A percentile compares a stretch with the other conserved stretches of the same genome.
Conservation (phyloP, 192 early-diverging fungal genomes). For the Coemansia sp. region DNA sequence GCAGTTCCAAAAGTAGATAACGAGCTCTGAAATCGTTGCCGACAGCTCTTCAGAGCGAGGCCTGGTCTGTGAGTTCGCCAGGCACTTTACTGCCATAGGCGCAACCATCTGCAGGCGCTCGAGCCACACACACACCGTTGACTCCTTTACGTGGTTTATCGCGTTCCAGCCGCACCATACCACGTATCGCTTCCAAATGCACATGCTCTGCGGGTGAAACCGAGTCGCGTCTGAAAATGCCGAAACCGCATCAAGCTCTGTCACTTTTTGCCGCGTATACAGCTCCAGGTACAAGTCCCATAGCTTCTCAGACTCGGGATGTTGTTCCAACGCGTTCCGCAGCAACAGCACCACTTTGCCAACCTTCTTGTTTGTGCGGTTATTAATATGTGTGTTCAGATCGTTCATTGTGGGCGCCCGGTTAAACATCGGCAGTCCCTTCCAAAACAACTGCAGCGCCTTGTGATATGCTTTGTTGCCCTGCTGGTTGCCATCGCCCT, state of each 20-base stretch:
- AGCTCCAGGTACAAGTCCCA: conserved; percentile 49
- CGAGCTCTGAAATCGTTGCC: conserved; percentile 23
- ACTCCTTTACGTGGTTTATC: neutral
- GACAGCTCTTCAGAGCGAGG: conserved; percentile 15
- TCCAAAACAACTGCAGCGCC: conserved; percentile 17
- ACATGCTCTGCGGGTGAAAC: conserved; percentile 23
- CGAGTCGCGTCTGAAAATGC: conserved; percentile 41
- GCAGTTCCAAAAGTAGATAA: conserved; percentile 31
- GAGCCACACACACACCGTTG: conserved; percentile 14
- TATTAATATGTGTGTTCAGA: conserved; percentile 2
- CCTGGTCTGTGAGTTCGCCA: conserved; percentile 1
- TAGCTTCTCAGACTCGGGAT: conserved; percentile 34
- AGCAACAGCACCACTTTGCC: conserved; percentile 22
- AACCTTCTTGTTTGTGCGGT: conserved; percentile 13
- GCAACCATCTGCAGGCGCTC: conserved; percentile 17
- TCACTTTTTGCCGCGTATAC: conserved; percentile 23
- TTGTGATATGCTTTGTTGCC: neutral
- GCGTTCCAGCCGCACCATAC: conserved; percentile 38
- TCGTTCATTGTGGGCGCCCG: conserved; percentile 3
- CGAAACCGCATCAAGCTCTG: conserved; percentile 19
- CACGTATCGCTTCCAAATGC: conserved; percentile 36
- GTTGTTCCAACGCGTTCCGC: conserved; percentile 17
- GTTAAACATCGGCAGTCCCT: conserved; percentile 2
- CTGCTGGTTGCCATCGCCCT: too few relatives aligned
- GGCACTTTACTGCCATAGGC: conserved; percentile 20